Percentiles rank a stretch among this genome's conserved stretches.
phyloP scores from a whole-genome alignment of 495 filamentous ascomycete genomes.

The Tuber umbilicatum region DNA sequence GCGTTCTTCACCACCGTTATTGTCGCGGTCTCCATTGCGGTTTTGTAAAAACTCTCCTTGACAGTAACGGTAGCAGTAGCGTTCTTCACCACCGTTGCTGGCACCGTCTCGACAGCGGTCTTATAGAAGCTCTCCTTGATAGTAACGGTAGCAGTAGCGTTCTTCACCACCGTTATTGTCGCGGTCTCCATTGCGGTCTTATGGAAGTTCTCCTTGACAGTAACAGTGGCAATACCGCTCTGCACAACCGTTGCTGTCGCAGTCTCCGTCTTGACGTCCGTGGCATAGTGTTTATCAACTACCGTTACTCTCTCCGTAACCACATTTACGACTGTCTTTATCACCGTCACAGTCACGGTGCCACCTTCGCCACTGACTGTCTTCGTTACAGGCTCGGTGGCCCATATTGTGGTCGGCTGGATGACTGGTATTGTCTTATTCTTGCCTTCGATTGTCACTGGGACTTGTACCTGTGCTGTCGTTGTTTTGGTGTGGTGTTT shows the following conservation, averaged over 20 bases:
- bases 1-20: slow-evolving; percentile 1
- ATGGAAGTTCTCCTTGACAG: not conserved
- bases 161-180: not conserved
- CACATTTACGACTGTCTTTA: not conserved
- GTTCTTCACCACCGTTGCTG: slow-evolving; percentile 6
- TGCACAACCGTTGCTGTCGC: slow-evolving; percentile 13
- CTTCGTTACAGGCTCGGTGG: not conserved
- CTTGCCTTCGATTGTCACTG: not conserved
- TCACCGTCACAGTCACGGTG: not conserved
- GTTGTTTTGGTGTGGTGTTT: not conserved
- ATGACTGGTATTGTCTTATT: not conserved
- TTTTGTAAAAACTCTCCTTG: slow-evolving; percentile 1
- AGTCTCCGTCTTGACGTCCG: not conserved
- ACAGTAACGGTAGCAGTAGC: slow-evolving; percentile 4
- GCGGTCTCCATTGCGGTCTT: slow-evolving; percentile 14
- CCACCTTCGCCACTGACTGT: not conserved
- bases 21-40: slow-evolving; percentile 9
- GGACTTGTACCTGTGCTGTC: not conserved
- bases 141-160: slow-evolving; percentile 23
- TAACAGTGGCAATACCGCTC: slow-evolving; percentile 6
- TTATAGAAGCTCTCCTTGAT: slow-evolving; percentile 18
- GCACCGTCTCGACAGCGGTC: slow-evolving; percentile 9
- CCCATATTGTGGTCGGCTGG: not conserved
- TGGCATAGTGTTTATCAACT: not conserved
- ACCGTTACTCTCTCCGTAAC: not conserved